Conservation (phyloP, 768 basidiomycete species). For the Pholiota molesta region DNA sequence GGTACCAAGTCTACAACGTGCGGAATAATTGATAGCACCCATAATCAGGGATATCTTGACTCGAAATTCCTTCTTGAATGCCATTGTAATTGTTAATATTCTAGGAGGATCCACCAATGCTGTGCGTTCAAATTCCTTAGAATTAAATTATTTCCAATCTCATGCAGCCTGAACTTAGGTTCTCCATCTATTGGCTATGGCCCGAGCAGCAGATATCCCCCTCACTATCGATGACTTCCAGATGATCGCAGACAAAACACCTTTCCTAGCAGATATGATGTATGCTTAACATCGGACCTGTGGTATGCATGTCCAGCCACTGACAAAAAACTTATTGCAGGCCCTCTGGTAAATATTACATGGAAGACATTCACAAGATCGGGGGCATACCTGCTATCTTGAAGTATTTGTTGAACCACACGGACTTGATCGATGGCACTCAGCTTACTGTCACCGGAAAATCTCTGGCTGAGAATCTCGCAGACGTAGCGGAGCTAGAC, state of each 20-base stretch:
- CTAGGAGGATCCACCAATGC: conserved; percentile 91
- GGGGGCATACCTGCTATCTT: conserved; percentile 85
- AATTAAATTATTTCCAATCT: background rate
- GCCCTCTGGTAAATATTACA: conserved; percentile 85
- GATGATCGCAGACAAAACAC: conserved; percentile 74
- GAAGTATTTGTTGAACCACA: conserved; percentile 81
- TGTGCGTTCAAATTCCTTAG: conserved; percentile 39
- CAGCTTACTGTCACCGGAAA: conserved; percentile 91
- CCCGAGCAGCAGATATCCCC: conserved; percentile 71
- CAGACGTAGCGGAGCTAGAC: conserved; percentile 70
- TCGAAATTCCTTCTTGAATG: conserved; percentile 72
- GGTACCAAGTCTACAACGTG: background rate
- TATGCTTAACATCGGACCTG: conserved; percentile 3
- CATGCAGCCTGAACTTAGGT: conserved; percentile 46
- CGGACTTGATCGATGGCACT: conserved; percentile 77
- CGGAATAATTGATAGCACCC: background rate
- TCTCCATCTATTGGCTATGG: conserved; percentile 83
- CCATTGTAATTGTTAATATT: conserved; percentile 77
- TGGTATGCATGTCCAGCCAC: background rate
- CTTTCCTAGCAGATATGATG: conserved; percentile 82
- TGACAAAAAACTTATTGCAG: conserved; percentile 31
- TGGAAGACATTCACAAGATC: conserved; percentile 87
- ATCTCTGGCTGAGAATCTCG: conserved; percentile 86
- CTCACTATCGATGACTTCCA: conserved; percentile 90
- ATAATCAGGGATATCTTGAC: conserved; percentile 44